Evolutionary conservation across 805 yeast species (phyloP), one percentile per base, ranked within the genome.

Genomic region (Candida gorgasii): DNA sequence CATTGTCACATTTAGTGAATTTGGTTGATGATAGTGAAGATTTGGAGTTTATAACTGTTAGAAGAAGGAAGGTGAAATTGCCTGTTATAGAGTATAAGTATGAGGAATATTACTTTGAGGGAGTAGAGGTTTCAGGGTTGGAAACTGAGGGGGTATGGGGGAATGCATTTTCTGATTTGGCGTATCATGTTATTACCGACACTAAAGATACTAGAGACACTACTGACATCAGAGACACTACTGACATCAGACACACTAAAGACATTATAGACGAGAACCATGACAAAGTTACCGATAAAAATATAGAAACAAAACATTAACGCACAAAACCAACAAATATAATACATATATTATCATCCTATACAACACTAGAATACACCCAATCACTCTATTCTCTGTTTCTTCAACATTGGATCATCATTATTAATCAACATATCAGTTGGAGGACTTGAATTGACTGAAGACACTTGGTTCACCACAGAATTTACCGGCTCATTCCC

Each of bases 91-190:
- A 57, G 19, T 69, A 73, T 48, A 53, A 61, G 30, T 52, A 44
- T 23, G 54, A 53, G 3, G 47, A 48, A 1, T 40, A 60, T 11
- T 72, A 72, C 51, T 75, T 74, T 46, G 37, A 41, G 15, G 0
- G 52, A 57, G 22, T 60, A 52, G 39, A 50, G 40, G 16, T 46
- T 2, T 11, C 4, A 8, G 26, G 5, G 3, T 11, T 49, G 3
- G 45, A 57, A 7, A 52, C 47, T 19, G 59, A 55, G 12, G 74
- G 70, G 1, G 62, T 59, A 1, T 78, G 82, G 82, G 59, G 68
- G 2, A 76, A 75, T 44, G 63, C 83, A 14, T 79, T 79, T 50
- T 69, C 80, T 1, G 83, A 79, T 50, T 52, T 79, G 13, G 67
- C 82, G 4, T 62, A 70, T 11, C 82, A 78, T 46, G n/a, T 23